Base-by-base conservation (phyloP, 306 rosid genomes). In the Sesbania bispinosa region DNA sequence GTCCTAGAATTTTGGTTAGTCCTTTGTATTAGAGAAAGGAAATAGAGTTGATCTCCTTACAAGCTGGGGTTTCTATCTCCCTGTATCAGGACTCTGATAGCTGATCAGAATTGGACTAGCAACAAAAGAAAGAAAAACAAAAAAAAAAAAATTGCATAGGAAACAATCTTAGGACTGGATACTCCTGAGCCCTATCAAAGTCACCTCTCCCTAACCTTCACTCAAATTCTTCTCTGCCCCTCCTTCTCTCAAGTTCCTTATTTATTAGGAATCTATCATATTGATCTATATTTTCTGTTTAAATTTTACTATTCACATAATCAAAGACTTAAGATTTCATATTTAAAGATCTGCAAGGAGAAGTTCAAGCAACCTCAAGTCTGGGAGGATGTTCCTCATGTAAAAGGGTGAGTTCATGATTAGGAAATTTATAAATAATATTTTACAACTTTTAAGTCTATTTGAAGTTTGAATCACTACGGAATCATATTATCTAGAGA, bases 321-420 rank as follows among this genome's bases (percentile, higher is more conserved):
- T 45, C 7, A 73, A 59, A 61, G 67, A 26, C 9, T 47, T 19
- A 29, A 11, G 10, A 53, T 67, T 79, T 73, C 36, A 35, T 58
- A 14, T 65, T 27, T 48, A 29, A 74, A 93, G 96, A 81, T 90
- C 19, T 93, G 97, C 80, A 85, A 84, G 81, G 92, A 90, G 6
- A 93, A 93, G 75, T 61, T 35, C 39, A 77, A 75, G 79, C 90
- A 84, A 53, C 97, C 98, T 11, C 89, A 19, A 81, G 75, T 93
- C 38, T 88, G 98, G 98, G 96, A 93, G 80, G 89, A 88, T 72
- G 88, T 93, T 3, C 18, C 58, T 80, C 96, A 82, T 79, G 26
- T 90, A 10, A 87, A 93, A 33, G 90, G 92, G 97, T 93, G 82
- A 82, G 90, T 74, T 58, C 67, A 51, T 26, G 35, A 10, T 3